phyloP scores from a whole-genome alignment of 768 basidiomycete genomes.

The Termitomyces sp. region DNA sequence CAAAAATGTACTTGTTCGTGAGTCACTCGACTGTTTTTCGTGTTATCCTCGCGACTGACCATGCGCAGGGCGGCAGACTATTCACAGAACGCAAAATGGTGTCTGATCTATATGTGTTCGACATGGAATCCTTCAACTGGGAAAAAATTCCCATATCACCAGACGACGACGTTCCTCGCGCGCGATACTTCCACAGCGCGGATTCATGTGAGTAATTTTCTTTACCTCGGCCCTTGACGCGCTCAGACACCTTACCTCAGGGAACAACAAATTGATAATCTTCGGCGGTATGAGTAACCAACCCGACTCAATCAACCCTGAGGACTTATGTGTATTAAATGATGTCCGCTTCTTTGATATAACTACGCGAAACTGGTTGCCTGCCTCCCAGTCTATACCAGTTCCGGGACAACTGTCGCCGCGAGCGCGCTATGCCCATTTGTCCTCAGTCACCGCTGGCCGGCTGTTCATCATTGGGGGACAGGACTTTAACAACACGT shows the following conservation, averaged over 20 bases:
- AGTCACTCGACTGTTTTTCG: constrained; percentile 20
- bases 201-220: constrained; percentile 58
- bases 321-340: constrained; percentile 86
- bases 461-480: constrained; percentile 91
- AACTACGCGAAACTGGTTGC: constrained; percentile 63
- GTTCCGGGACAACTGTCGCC: constrained; percentile 53
- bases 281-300: constrained; percentile 95
- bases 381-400: constrained; percentile 31
- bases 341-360: constrained; percentile 91
- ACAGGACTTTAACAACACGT: constrained; percentile 89
- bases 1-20: constrained; percentile 88
- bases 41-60: neutral
- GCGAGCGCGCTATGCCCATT: constrained; percentile 89
- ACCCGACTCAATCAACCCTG: constrained; percentile 60
- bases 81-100: constrained; percentile 87
- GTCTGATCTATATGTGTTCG: constrained; percentile 85
- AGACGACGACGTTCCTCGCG: constrained; percentile 68
- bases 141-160: constrained; percentile 52
- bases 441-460: constrained; percentile 82
- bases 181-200: constrained; percentile 93
- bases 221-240: neutral
- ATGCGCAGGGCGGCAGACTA: constrained; percentile 70
- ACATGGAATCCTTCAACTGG: constrained; percentile 81
- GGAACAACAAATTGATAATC: constrained; percentile 86
- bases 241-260: constrained; percentile 28